phyloP scores from a whole-genome alignment of 257 asterid species.

The Ligustrum vulgare region DNA sequence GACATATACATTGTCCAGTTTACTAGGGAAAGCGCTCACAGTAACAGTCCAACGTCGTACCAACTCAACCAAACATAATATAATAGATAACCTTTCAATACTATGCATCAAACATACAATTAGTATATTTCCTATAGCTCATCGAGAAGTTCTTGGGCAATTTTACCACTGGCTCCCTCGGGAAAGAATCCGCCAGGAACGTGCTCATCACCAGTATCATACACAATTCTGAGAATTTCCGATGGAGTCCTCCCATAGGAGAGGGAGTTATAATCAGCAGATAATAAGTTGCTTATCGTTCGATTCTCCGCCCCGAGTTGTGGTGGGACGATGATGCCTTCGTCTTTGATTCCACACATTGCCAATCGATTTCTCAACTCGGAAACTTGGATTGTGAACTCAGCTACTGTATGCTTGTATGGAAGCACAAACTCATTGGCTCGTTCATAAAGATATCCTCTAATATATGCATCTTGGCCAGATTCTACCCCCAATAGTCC shows the following conservation, averaged over 20 bases:
- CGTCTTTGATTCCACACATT: constrained; percentile 47
- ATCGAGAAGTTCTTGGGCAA: constrained; percentile 30
- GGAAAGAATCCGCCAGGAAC: constrained; percentile 49
- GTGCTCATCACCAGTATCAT: constrained; percentile 37
- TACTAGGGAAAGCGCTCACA: no score
- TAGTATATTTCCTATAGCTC: neutral
- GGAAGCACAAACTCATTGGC: constrained; percentile 36
- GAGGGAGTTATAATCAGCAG: constrained; percentile 44
- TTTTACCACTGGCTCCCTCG: constrained; percentile 42
- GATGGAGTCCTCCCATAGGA: constrained; percentile 36
- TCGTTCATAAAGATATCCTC: constrained; percentile 39
- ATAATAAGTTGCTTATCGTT: constrained; percentile 38
- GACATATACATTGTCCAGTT: no score
- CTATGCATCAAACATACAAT: neutral
- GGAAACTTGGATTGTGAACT: constrained; percentile 40
- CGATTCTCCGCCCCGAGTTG: constrained; percentile 40
- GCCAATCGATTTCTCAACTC: constrained; percentile 40
- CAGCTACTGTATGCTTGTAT: constrained; percentile 38
- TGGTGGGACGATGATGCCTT: constrained; percentile 39
- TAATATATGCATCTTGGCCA: constrained; percentile 55
- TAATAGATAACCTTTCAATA: neutral
- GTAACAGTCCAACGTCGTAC: no score
- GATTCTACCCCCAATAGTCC: constrained; percentile 50
- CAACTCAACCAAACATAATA: no score
- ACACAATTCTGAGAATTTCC: constrained; percentile 40